phyloP scores from a whole-genome alignment of 2,329 filamentous ascomycete genomes.

The Colletotrichum aenigma region DNA sequence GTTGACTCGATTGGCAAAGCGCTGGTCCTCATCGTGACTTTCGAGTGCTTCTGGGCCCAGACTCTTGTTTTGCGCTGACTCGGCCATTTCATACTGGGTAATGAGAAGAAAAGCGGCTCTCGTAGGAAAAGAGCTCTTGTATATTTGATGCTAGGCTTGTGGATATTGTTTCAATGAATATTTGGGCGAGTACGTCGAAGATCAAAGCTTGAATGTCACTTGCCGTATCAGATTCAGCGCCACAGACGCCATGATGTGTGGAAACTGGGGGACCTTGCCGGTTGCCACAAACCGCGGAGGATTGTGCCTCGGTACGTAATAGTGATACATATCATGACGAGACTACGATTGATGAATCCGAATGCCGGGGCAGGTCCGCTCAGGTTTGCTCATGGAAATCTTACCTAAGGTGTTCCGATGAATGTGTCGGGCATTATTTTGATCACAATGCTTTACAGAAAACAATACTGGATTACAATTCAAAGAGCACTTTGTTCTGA shows the following conservation, averaged over 20 bases:
- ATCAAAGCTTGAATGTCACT: background rate
- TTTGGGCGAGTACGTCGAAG: background rate
- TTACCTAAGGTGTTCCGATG: background rate
- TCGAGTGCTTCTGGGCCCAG: background rate
- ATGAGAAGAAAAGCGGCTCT: background rate
- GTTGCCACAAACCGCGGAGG: background rate
- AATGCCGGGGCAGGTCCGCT: fast-evolving
- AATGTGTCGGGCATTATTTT: fast-evolving
- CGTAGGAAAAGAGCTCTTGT: background rate
- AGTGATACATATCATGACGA: background rate
- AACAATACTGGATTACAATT: background rate
- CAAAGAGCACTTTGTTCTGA: background rate
- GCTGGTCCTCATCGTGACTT: background rate
- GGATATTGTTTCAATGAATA: fast-evolving
- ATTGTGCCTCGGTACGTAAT: background rate
- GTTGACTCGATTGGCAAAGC: background rate
- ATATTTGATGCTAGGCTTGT: background rate
- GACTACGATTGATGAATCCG: background rate
- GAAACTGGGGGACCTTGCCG: background rate
- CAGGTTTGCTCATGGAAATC: background rate
- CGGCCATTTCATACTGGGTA: background rate
- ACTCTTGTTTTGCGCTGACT: background rate
- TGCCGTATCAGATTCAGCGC: background rate
- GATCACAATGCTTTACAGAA: background rate
- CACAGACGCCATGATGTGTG: background rate